Percentiles rank a stretch among this genome's conserved stretches.
Conservation (phyloP, 441 rosid species). For the Corymbia calophylla region DNA sequence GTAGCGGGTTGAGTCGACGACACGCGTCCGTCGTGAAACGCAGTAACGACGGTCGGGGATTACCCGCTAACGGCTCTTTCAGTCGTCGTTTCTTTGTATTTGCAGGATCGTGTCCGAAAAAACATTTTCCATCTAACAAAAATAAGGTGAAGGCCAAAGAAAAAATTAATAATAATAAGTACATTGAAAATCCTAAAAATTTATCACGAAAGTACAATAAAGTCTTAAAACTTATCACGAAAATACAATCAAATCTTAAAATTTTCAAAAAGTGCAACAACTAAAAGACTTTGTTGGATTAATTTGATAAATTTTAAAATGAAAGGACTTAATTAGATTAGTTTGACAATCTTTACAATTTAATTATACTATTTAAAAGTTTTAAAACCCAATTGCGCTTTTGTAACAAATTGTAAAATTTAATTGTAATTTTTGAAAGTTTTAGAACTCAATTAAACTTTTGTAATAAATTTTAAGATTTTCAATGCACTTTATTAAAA, state of each 20-base stretch:
- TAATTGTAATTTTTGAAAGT: no score
- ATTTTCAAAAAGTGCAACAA: no score
- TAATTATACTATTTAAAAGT: no score
- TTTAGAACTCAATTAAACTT: no score
- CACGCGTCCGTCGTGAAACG: background rate
- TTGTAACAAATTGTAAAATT: no score
- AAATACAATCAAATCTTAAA: fast-evolving
- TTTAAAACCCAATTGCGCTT: no score
- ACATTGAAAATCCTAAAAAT: fast-evolving
- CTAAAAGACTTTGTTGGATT: no score
- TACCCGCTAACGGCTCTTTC: background rate
- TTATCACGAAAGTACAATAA: fast-evolving
- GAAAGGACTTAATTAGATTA: no score
- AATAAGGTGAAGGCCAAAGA: background rate
- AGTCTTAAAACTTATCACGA: no score
- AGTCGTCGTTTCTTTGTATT: background rate
- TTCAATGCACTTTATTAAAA: fast-evolving
- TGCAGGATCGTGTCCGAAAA: background rate
- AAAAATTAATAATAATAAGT: background rate
- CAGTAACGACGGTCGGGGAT: background rate
- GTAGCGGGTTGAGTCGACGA: background rate
- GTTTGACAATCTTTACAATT: no score
- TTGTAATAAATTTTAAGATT: fast-evolving
- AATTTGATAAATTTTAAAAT: no score
- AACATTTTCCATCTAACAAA: background rate